Evolutionary conservation across 306 rosid genomes (phyloP).

Genomic region (Ormosia emarginata): DNA sequence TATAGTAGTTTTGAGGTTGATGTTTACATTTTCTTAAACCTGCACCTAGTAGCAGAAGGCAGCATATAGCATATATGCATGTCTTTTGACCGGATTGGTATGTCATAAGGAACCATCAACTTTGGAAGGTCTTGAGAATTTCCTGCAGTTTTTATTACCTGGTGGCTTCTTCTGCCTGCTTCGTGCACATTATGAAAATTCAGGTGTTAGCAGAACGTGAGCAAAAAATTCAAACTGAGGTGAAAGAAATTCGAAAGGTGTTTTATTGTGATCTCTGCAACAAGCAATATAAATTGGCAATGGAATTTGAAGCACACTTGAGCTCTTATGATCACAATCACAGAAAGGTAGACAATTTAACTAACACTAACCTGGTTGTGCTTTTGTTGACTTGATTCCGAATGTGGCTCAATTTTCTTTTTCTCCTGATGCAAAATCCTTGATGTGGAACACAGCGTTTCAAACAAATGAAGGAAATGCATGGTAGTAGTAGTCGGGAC

Average conservation of each 20-base stretch:
- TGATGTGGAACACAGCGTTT: slow-evolving; percentile 61
- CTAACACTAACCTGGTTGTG: not conserved
- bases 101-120: slow-evolving; percentile 90
- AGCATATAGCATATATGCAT: slow-evolving; percentile 87
- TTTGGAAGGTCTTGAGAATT: slow-evolving; percentile 99
- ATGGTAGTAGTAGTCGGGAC: slow-evolving; percentile 81
- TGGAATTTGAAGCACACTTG: slow-evolving; percentile 93
- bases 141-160: slow-evolving; percentile 99
- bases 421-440: slow-evolving; percentile 1
- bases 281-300: slow-evolving; percentile 94
- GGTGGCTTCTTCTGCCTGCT: slow-evolving; percentile 99
- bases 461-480: slow-evolving; percentile 98
- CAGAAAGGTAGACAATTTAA: slow-evolving; percentile 58
- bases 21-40: slow-evolving; percentile 84
- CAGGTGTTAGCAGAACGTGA: slow-evolving; percentile 99
- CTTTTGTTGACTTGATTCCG: not conserved
- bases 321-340: slow-evolving; percentile 97
- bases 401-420: not conserved
- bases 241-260: slow-evolving; percentile 91
- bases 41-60: slow-evolving; percentile 89
- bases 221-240: slow-evolving; percentile 94
- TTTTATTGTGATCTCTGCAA: slow-evolving; percentile 96
- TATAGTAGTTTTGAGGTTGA: slow-evolving; percentile 65
- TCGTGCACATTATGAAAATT: slow-evolving; percentile 97
- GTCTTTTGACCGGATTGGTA: slow-evolving; percentile 89